These are phyloP conservation scores for Brasenia schreberi DNA, from an alignment of 164 flowering plant genomes.

Conservation along the genomic window DNA sequence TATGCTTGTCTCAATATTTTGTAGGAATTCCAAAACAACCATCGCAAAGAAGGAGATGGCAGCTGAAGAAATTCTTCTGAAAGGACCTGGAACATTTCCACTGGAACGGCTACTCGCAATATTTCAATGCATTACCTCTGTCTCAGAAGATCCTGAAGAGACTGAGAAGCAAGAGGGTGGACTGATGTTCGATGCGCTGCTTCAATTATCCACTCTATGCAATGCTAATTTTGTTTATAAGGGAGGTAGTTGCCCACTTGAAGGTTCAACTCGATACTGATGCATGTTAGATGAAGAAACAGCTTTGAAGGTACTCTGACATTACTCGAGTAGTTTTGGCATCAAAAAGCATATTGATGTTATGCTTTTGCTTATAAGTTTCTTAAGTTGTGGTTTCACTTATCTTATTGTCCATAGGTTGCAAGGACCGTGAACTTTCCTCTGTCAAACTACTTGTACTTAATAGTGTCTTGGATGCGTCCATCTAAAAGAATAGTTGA, in stretches of 20 bases:
- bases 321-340: neutral
- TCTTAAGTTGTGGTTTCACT: neutral
- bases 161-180: conserved; percentile 28
- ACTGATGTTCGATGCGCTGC: conserved; percentile 73
- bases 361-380: neutral
- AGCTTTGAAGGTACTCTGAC: conserved; percentile 52
- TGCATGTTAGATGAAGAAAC: conserved; percentile 65
- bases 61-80: conserved; percentile 66
- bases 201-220: conserved; percentile 90
- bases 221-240: conserved; percentile 76
- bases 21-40: conserved; percentile 58
- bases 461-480: no score
- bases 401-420: conserved; percentile 36
- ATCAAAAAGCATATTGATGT: neutral
- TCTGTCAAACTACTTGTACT: conserved; percentile 53
- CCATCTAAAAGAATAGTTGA: no score
- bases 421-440: conserved; percentile 88
- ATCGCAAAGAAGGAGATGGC: conserved; percentile 52
- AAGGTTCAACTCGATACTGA: conserved; percentile 75
- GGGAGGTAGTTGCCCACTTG: conserved; percentile 86
- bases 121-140: conserved; percentile 79
- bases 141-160: conserved; percentile 32
- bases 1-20: no score
- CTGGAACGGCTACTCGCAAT: conserved; percentile 88
- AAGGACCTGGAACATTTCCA: conserved; percentile 94